Evolutionary conservation across 331 rosid genomes (phyloP).

Genomic region (Quercus tomentella): DNA sequence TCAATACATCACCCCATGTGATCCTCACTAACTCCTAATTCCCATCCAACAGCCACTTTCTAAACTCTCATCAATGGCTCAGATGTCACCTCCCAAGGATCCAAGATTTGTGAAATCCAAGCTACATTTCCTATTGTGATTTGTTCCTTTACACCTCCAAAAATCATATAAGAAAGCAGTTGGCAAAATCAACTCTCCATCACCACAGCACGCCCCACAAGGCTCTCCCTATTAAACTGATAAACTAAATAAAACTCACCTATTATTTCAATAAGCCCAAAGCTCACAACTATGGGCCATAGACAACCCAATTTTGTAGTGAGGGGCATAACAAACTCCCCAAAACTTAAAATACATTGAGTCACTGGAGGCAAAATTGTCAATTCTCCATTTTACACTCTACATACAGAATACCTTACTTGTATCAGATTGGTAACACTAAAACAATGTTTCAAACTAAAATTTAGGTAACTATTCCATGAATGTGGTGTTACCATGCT

Average conservation of each 20-base stretch:
- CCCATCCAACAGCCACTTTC: no score
- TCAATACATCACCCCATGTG: no score
- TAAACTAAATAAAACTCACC: neutral
- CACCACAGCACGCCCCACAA: no score
- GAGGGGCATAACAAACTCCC: neutral
- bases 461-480: neutral
- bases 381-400: neutral
- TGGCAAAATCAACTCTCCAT: no score
- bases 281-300: neutral
- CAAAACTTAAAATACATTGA: neutral
- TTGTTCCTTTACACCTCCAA: no score
- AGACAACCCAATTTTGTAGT: neutral
- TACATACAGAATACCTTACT: neutral
- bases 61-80: no score
- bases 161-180: no score
- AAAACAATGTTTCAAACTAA: neutral
- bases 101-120: no score
- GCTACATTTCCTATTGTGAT: no score
- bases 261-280: neutral
- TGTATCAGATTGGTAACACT: neutral
- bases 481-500: neutral
- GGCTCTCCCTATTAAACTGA: neutral
- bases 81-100: no score
- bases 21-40: no score
- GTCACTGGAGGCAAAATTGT: neutral